phyloP scores from a whole-genome alignment of 108 stramenopile genomes.

The Thalassiosira profunda region DNA sequence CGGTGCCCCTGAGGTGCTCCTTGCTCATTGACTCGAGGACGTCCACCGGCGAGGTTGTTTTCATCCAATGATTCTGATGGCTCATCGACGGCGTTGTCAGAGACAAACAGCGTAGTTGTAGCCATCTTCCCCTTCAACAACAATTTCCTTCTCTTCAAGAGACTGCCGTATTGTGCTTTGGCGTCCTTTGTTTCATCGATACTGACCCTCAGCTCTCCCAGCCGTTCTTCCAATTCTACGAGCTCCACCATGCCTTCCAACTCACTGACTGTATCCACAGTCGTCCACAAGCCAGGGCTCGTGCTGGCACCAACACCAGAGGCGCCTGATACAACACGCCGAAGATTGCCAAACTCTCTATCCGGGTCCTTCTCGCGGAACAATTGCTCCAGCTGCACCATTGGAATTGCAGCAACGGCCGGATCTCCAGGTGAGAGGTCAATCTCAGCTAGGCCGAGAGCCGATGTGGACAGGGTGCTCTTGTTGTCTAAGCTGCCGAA shows the following conservation, averaged over 20 bases:
- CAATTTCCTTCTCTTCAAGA: too few relatives aligned
- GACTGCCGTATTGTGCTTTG: too few relatives aligned
- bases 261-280: constrained; percentile 1
- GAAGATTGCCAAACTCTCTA: constrained; percentile 43
- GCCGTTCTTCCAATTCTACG: constrained; percentile 8
- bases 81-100: too few relatives aligned
- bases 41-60: too few relatives aligned
- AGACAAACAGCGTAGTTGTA: too few relatives aligned
- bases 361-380: constrained; percentile 39
- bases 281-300: constrained; percentile 40
- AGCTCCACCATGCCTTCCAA: constrained; percentile 13
- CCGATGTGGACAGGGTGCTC: not conserved
- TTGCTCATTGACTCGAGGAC: too few relatives aligned
- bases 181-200: too few relatives aligned
- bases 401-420: constrained; percentile 12
- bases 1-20: too few relatives aligned
- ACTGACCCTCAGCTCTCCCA: constrained; percentile 13
- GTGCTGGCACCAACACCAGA: constrained; percentile 23
- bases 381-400: constrained; percentile 37
- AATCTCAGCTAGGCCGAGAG: too few relatives aligned
- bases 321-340: constrained; percentile 53
- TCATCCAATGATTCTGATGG: too few relatives aligned
- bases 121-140: constrained; percentile 6
- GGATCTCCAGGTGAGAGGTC: constrained; percentile 19
- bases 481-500: not conserved